Evolutionary conservation across 257 asterid genomes (phyloP), one percentile per base, ranked within the genome.

Genomic region (Ilex asprella): DNA sequence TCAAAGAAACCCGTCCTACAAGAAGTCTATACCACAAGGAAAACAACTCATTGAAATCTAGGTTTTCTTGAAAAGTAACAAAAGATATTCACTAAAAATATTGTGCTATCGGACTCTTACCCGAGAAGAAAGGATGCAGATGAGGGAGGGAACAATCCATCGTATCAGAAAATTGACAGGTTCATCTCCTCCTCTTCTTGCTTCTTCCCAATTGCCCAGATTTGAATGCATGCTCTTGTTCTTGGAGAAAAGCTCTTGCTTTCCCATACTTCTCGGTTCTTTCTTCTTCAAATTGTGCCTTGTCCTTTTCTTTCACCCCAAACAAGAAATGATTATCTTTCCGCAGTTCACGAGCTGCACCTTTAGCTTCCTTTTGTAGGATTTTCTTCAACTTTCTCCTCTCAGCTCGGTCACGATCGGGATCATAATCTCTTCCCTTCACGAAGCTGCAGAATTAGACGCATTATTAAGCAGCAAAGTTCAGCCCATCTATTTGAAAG

Each of bases 381-480:
- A 67, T 86, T 67, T 79, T 87, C 83, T 73, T 87, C 70, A 93
- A 16, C 69, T 89, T 87, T 66, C 77, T 85, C 76, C 32, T 70
- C 76, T 85, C 95, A 50, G 95, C 90, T 70, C 96, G 77, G 15
- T 87, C 96, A 3, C 96, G 88, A 52, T 93, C 97, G n/a, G 97
- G 99, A 62, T 93, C 97, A 31, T 93, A 93, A 62, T 93, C 99
- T 73, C 99, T 82, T 52, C 97, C 99, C 78, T 93, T 93, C 5
- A 87, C 88, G 65, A 75, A 93, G 82, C 99, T 93, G 91, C 69
- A 81, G 12, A 29, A 59, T 31, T 27, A 43, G 56, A 7, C 30
- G 29, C 70, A 68, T 16, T 66, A 72, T 39, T 50, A 50, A 64
- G 30, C 39, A 52, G 50, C 57, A 30, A 27, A 57, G 16, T 66